These are phyloP conservation scores for Polysphondylium violaceum DNA, from an alignment of 78 protist species.

Conservation along the genomic window DNA sequence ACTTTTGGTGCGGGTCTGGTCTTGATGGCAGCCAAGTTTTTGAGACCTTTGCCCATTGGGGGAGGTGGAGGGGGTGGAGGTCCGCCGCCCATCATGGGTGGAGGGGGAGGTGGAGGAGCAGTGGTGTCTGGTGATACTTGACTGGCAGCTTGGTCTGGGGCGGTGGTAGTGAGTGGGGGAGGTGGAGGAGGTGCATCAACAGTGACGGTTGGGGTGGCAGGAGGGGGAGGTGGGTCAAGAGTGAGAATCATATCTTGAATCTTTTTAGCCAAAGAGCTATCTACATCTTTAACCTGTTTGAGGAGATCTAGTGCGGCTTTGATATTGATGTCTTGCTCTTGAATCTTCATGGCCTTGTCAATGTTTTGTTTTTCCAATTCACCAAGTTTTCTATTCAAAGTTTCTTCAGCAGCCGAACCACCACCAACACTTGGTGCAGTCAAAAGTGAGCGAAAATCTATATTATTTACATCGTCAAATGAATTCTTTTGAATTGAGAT, in stretches of 20 bases:
- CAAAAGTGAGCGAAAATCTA: constrained; percentile 43
- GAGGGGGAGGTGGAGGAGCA: constrained; percentile 37
- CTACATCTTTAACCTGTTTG: constrained; percentile 34
- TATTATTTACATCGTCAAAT: neutral
- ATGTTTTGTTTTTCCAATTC: constrained; percentile 74
- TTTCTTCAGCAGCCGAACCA: constrained; percentile 28
- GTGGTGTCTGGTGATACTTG: too few species aligned
- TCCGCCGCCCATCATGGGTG: neutral
- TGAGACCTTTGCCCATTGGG: constrained; percentile 5
- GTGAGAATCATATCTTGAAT: constrained; percentile 43
- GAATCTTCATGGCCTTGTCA: constrained; percentile 55
- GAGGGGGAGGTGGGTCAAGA: constrained; percentile 14
- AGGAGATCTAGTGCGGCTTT: constrained; percentile 22
- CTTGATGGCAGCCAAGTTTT: constrained; percentile 29
- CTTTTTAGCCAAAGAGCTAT: constrained; percentile 28
- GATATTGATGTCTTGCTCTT: constrained; percentile 49
- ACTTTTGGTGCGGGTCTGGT: constrained; percentile 70
- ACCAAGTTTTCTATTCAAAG: constrained; percentile 37
- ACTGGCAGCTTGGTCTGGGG: neutral
- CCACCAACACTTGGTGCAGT: constrained; percentile 1
- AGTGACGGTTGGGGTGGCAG: neutral
- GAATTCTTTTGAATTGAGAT: constrained; percentile 26
- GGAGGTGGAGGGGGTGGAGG: constrained; percentile 62
- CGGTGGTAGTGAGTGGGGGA: neutral
- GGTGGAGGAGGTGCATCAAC: neutral